phyloP scores from a whole-genome alignment of 345 rosid genomes.

The Lepidium aucheri region DNA sequence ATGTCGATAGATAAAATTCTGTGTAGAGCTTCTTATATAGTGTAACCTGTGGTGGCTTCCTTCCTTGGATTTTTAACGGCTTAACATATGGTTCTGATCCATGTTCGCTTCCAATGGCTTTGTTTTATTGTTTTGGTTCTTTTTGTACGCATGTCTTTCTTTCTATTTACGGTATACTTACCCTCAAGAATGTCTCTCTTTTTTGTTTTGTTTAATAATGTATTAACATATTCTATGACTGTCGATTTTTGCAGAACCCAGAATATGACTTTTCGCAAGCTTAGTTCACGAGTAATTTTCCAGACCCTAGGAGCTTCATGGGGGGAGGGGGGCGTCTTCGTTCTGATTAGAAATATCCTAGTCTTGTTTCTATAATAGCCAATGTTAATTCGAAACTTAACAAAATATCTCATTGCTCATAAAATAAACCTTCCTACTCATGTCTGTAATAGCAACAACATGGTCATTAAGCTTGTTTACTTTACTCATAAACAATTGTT shows the following conservation, averaged over 20 bases:
- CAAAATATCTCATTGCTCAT: slow-evolving; percentile 1
- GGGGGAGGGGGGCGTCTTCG: slow-evolving; percentile 93
- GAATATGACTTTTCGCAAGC: slow-evolving; percentile 98
- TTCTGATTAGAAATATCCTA: slow-evolving; percentile 35
- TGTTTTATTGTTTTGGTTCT: neutral
- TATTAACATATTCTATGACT: neutral
- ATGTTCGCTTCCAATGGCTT: neutral
- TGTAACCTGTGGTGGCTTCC: neutral
- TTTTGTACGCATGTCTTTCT: neutral
- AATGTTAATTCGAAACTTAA: neutral
- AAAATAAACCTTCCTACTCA: neutral
- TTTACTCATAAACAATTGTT: neutral
- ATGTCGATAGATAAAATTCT: neutral
- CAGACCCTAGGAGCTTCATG: slow-evolving; percentile 89
- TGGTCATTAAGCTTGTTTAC: neutral
- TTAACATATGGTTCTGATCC: neutral
- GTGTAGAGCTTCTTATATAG: neutral
- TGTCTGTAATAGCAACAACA: neutral
- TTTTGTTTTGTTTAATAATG: neutral
- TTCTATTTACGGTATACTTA: neutral
- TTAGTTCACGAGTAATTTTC: slow-evolving; percentile 76
- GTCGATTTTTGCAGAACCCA: slow-evolving; percentile 57
- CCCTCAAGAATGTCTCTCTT: too few species aligned
- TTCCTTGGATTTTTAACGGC: neutral
- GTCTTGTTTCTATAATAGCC: neutral